These are phyloP conservation scores for Psidium guajava DNA, from an alignment of 345 rosid genomes.

Conservation along the genomic window DNA sequence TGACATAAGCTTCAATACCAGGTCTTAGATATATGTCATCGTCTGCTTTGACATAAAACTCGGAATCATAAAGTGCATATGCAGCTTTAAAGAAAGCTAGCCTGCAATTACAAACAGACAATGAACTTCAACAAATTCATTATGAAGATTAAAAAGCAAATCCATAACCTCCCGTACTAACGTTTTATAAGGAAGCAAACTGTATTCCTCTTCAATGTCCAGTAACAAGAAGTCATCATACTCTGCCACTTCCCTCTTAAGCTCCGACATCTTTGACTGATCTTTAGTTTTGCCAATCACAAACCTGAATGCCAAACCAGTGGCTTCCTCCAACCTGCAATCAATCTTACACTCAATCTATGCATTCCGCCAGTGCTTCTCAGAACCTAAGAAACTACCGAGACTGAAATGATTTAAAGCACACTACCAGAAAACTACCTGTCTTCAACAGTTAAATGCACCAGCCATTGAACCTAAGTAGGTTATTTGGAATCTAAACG, in stretches of 20 bases:
- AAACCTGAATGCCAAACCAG: constrained; percentile 85
- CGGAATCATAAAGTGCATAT: constrained; percentile 72
- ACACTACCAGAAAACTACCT: neutral
- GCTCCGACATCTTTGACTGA: constrained; percentile 53
- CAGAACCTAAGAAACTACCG: neutral
- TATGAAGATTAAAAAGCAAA: neutral
- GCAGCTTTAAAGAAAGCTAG: constrained; percentile 94
- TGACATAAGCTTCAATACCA: constrained; percentile 26
- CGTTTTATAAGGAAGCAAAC: constrained; percentile 99
- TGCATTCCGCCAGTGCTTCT: neutral
- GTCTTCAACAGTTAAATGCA: neutral
- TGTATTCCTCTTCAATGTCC: constrained; percentile 92
- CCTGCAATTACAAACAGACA: constrained; percentile 20
- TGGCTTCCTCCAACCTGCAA: constrained; percentile 80
- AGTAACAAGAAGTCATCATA: constrained; percentile 82
- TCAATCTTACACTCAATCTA: neutral
- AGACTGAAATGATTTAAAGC: neutral
- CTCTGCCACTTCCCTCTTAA: constrained; percentile 59
- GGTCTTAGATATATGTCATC: constrained; percentile 93
- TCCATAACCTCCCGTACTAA: constrained; percentile 11
- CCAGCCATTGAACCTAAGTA: neutral
- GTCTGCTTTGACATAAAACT: constrained; percentile 94
- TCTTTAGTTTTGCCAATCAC: constrained; percentile 64
- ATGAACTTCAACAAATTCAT: neutral
- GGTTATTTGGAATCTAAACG: neutral